Conservation (phyloP, 225 moss, liverwort and hornwort species). For the Antitrichia curtipendula region DNA sequence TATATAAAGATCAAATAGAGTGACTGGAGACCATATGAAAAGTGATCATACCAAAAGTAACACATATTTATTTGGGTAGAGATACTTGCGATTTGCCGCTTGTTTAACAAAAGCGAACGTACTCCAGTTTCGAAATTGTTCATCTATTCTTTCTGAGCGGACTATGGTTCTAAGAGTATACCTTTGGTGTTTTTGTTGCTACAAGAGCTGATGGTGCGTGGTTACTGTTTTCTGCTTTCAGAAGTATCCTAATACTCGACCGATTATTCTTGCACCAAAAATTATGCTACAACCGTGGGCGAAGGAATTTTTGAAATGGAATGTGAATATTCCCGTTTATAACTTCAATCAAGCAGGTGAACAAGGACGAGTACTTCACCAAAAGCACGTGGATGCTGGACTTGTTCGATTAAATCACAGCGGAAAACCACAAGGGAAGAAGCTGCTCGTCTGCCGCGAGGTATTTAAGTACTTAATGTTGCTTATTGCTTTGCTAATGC, state of each 20-base stretch:
- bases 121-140: not conserved
- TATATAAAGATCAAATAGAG: not conserved
- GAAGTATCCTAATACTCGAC: slow-evolving; percentile 46
- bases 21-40: not conserved
- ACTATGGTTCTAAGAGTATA: not conserved
- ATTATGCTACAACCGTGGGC: slow-evolving; percentile 94
- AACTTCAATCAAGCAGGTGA: slow-evolving; percentile 60
- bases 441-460: slow-evolving; percentile 14
- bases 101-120: not conserved
- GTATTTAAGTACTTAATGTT: not conserved
- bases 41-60: not conserved
- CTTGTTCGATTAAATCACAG: slow-evolving; percentile 13
- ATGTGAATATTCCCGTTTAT: slow-evolving; percentile 56
- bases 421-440: not conserved
- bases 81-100: not conserved
- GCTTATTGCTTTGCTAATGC: not conserved
- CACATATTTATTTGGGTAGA: not conserved
- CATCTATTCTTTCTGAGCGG: not conserved
- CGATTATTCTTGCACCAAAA: slow-evolving; percentile 86
- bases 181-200: not conserved
- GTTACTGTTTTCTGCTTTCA: slow-evolving; percentile 1
- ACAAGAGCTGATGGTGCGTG: not conserved
- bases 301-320: slow-evolving; percentile 78
- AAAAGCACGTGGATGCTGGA: slow-evolving; percentile 47
- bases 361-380: slow-evolving; percentile 31